A percentile compares a stretch with the other conserved stretches of the same genome.
phyloP scores from a whole-genome alignment of 2,329 filamentous ascomycete genomes.

The Fusarium fujikuroi region DNA sequence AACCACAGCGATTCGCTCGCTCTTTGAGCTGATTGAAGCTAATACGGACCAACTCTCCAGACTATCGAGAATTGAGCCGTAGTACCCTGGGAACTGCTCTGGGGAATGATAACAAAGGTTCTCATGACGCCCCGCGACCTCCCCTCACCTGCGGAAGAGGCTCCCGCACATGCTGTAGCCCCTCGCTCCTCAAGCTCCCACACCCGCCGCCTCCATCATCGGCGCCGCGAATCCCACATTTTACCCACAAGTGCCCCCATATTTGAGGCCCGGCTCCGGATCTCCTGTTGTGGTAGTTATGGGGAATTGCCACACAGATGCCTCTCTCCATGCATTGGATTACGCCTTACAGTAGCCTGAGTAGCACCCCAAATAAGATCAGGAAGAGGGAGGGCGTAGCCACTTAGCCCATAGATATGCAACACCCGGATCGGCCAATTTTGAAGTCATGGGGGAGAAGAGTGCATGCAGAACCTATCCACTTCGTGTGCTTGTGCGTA shows the following conservation, averaged over 20 bases:
- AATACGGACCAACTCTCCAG: slow-evolving; percentile 16
- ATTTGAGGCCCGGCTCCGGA: slow-evolving; percentile 43
- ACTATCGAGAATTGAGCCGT: slow-evolving; percentile 22
- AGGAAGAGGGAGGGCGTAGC: not conserved
- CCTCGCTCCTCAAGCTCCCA: not conserved
- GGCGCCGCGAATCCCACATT: slow-evolving; percentile 28
- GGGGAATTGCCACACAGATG: not conserved
- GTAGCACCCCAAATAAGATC: not conserved
- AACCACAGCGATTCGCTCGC: slow-evolving; percentile 26
- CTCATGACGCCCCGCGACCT: slow-evolving; percentile 5
- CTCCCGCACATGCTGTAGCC: slow-evolving; percentile 9
- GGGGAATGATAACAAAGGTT: slow-evolving; percentile 19
- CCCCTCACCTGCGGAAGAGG: slow-evolving; percentile 6
- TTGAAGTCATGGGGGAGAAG: slow-evolving; percentile 26
- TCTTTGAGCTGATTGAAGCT: slow-evolving; percentile 16
- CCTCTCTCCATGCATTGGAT: not conserved
- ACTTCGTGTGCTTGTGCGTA: slow-evolving; percentile 15
- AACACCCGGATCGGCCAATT: slow-evolving; percentile 15
- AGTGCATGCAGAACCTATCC: slow-evolving; percentile 10
- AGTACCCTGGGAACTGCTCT: slow-evolving; percentile 3
- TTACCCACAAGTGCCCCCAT: slow-evolving; percentile 24
- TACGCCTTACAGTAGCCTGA: not conserved
- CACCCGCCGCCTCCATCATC: slow-evolving; percentile 30
- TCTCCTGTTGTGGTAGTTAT: not conserved
- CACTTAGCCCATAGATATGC: slow-evolving; percentile 29